Percentiles rank a stretch among this genome's conserved stretches.
These are phyloP conservation scores for Voacanga thouarsii DNA, from an alignment of 257 asterid genomes.

Conservation along the genomic window DNA sequence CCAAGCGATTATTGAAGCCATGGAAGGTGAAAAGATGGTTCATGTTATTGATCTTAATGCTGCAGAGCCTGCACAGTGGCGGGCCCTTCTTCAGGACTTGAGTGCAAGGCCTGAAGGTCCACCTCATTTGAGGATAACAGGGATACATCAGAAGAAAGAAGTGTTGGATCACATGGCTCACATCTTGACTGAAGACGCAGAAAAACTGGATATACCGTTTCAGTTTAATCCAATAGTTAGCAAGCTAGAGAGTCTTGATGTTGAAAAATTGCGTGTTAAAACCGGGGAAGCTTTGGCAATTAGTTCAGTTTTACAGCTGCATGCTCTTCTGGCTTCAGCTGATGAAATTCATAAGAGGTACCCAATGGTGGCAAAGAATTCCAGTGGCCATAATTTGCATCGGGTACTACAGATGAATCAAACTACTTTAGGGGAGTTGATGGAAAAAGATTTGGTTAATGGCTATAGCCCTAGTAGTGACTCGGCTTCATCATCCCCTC, in stretches of 20 bases:
- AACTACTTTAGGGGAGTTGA: slow-evolving; percentile 61
- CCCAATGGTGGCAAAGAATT: slow-evolving; percentile 36
- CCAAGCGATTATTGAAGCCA: slow-evolving; percentile 84
- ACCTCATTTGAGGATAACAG: slow-evolving; percentile 87
- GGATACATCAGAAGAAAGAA: slow-evolving; percentile 66
- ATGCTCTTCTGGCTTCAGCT: slow-evolving; percentile 57
- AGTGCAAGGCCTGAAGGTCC: slow-evolving; percentile 98
- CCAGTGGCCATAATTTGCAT: slow-evolving; percentile 38
- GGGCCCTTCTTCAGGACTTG: slow-evolving; percentile 80
- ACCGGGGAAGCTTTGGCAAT: slow-evolving; percentile 93
- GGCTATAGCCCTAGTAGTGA: slow-evolving; percentile 61
- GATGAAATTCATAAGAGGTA: slow-evolving; percentile 38
- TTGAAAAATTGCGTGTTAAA: slow-evolving; percentile 64
- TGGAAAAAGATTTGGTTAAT: slow-evolving; percentile 59
- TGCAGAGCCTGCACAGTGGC: slow-evolving; percentile 76
- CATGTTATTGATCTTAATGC: slow-evolving; percentile 79
- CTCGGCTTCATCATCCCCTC: slow-evolving; percentile 66
- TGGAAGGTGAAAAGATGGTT: slow-evolving; percentile 96
- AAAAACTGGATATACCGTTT: slow-evolving; percentile 81
- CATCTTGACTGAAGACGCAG: slow-evolving; percentile 71
- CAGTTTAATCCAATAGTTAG: slow-evolving; percentile 76
- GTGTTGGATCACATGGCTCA: slow-evolving; percentile 80
- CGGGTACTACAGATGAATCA: slow-evolving; percentile 43
- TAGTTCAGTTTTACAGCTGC: slow-evolving; percentile 65
- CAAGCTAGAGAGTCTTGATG: slow-evolving; percentile 62